A percentile compares a stretch with the other conserved stretches of the same genome.
phyloP scores from a whole-genome alignment of 805 yeast genomes.

The Lipomyces orientalis region DNA sequence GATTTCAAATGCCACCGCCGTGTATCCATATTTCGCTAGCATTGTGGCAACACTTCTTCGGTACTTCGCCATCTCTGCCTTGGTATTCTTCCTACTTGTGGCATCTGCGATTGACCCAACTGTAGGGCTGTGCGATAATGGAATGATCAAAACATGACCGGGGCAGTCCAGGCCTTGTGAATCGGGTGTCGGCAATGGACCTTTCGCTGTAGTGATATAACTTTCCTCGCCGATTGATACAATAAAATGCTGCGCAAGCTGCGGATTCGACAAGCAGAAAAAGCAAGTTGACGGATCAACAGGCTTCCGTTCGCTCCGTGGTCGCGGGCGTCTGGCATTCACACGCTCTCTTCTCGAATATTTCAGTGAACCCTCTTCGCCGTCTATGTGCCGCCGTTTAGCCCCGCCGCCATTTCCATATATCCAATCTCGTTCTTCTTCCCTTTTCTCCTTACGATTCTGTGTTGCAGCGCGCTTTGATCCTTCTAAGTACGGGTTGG shows the following conservation, averaged over 20 bases:
- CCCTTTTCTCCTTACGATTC: background rate
- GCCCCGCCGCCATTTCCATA: conserved; percentile 14
- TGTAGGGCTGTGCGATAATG: conserved; percentile 73
- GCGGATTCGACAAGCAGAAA: conserved; percentile 82
- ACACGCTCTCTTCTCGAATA: conserved; percentile 2
- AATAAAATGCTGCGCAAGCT: conserved; percentile 78
- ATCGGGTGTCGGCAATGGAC: conserved; percentile 64
- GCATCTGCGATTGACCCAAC: conserved; percentile 40
- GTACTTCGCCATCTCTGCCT: conserved; percentile 49
- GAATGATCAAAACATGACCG: conserved; percentile 82
- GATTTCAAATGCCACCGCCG: conserved; percentile 72
- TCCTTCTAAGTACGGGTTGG: conserved; percentile 46
- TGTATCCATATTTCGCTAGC: conserved; percentile 52
- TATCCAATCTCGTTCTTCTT: conserved; percentile 18
- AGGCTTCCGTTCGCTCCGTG: conserved; percentile 19
- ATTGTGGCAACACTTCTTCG: conserved; percentile 45
- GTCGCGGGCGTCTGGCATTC: conserved; percentile 30
- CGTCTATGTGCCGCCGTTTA: conserved; percentile 16
- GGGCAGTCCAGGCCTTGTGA: conserved; percentile 59
- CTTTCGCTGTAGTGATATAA: conserved; percentile 82
- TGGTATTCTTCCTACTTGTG: conserved; percentile 44
- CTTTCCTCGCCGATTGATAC: conserved; percentile 70
- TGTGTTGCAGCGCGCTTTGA: conserved; percentile 12
- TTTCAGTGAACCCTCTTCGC: background rate
- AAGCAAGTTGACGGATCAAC: conserved; percentile 57